phyloP scores from a whole-genome alignment of 306 rosid species.

The Datisca glomerata region DNA sequence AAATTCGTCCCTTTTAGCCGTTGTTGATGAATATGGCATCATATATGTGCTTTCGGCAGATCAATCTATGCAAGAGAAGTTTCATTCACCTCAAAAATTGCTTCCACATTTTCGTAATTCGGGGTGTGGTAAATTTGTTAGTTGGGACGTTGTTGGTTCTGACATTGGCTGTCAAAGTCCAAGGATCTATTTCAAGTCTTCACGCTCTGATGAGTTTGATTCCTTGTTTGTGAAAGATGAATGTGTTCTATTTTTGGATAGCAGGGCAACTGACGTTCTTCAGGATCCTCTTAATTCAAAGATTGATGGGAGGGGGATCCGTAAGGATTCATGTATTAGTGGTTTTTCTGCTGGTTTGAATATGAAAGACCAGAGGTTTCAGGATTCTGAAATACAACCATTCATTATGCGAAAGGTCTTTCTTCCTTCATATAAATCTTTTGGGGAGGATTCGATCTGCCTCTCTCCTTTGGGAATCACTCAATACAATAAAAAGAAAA shows the following conservation, averaged over 20 bases:
- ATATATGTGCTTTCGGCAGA: slow-evolving; percentile 44
- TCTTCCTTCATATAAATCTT: slow-evolving; percentile 44
- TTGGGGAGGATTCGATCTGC: slow-evolving; percentile 48
- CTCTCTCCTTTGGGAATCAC: slow-evolving; percentile 85
- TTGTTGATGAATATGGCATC: slow-evolving; percentile 69
- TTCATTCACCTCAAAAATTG: slow-evolving; percentile 32
- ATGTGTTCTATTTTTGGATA: slow-evolving; percentile 20
- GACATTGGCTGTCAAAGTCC: slow-evolving; percentile 56
- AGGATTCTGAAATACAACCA: slow-evolving; percentile 29
- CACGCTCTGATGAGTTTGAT: slow-evolving; percentile 15
- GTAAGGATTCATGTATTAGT: slow-evolving; percentile 27
- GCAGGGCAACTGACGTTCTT: slow-evolving; percentile 18
- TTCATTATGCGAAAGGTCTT: slow-evolving; percentile 47
- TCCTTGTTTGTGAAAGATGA: slow-evolving; percentile 18
- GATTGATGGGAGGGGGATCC: slow-evolving; percentile 23
- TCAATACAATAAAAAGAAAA: slow-evolving; percentile 35
- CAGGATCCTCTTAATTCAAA: slow-evolving; percentile 20
- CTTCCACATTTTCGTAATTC: slow-evolving; percentile 41
- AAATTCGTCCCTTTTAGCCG: slow-evolving; percentile 60
- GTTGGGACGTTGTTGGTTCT: slow-evolving; percentile 80
- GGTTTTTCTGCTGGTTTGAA: slow-evolving; percentile 41
- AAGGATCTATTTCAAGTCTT: slow-evolving; percentile 25
- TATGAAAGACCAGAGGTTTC: slow-evolving; percentile 23
- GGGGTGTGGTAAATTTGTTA: slow-evolving; percentile 53
- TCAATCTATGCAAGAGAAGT: slow-evolving; percentile 28